Conservation (phyloP, 441 rosid genomes). For the Biscutella laevigata region DNA sequence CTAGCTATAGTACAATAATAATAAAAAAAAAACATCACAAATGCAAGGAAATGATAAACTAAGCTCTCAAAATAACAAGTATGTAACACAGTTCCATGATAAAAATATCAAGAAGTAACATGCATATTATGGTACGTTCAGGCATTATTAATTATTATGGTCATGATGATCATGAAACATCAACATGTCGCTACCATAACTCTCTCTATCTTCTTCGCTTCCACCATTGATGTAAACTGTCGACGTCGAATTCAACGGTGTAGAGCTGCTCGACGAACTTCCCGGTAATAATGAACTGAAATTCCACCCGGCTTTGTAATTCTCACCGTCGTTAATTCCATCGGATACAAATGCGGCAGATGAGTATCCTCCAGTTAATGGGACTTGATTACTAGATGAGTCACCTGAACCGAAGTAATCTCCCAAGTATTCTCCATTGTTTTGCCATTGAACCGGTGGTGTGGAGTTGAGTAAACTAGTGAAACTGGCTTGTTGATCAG, state of each 20-base stretch:
- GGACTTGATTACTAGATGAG: slow-evolving; percentile 9
- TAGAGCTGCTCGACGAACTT: slow-evolving; percentile 40
- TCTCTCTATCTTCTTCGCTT: slow-evolving; percentile 57
- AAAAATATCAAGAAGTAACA: not conserved
- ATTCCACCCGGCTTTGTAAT: slow-evolving; percentile 17
- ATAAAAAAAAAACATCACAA: not conserved
- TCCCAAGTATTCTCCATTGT: slow-evolving; percentile 12
- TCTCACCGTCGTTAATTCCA: not conserved
- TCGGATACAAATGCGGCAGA: not conserved
- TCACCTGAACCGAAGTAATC: slow-evolving; percentile 14
- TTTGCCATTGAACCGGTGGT: slow-evolving; percentile 22
- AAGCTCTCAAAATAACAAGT: slow-evolving; percentile 1
- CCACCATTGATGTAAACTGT: slow-evolving; percentile 36
- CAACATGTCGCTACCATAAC: slow-evolving; percentile 46
- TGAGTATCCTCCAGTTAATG: slow-evolving; percentile 13
- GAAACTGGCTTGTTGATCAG: slow-evolving; percentile 29
- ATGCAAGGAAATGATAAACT: not conserved
- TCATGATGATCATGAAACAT: slow-evolving; percentile 31
- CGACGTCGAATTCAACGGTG: slow-evolving; percentile 45
- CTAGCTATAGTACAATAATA: no score
- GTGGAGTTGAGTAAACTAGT: slow-evolving; percentile 28
- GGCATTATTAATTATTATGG: slow-evolving; percentile 10
- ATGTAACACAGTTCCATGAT: slow-evolving; percentile 11
- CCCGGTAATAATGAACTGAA: slow-evolving; percentile 28
- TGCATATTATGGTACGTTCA: slow-evolving; percentile 15